Evolutionary conservation across 257 asterid genomes (phyloP).

Genomic region (Knoxia roxburghii): DNA sequence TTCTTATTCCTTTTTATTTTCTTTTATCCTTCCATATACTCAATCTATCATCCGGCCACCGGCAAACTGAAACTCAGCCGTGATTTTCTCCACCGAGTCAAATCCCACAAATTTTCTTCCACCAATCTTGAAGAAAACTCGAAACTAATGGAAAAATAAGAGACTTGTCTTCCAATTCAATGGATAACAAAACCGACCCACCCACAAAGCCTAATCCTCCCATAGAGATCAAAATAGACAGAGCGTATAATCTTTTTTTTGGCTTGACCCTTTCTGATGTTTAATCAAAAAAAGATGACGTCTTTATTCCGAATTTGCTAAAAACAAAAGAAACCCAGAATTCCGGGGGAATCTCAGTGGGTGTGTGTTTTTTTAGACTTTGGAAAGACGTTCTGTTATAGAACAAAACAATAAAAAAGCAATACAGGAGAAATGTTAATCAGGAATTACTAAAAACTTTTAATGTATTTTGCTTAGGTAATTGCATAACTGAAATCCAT

Average conservation of each 20-base stretch:
- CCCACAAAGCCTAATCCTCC: constrained; percentile 5
- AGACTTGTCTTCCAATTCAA: constrained; percentile 27
- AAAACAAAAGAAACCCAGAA: constrained; percentile 13
- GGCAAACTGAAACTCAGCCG: constrained; percentile 32
- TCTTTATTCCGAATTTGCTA: too few relatives aligned
- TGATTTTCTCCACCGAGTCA: constrained; percentile 29
- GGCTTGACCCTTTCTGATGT: neutral
- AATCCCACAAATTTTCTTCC: constrained; percentile 19
- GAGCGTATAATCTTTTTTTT: too few relatives aligned
- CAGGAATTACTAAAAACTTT: neutral
- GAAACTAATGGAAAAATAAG: constrained; percentile 1
- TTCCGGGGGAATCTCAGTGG: constrained; percentile 11
- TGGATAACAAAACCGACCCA: constrained; percentile 18
- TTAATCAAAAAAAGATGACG: constrained; percentile 1
- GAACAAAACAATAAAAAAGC: too few relatives aligned
- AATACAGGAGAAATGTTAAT: too few relatives aligned
- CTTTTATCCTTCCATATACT: neutral
- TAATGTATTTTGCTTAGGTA: neutral
- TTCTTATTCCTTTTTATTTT: neutral
- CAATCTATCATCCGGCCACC: constrained; percentile 24
- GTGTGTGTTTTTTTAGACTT: constrained; percentile 9
- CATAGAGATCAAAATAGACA: neutral
- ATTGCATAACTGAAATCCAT: constrained; percentile 15
- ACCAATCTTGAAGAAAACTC: constrained; percentile 20
- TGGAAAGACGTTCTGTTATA: neutral